A percentile compares a stretch with the other conserved stretches of the same genome.
Evolutionary conservation across 371 early-diverging fungal species (phyloP).

Genomic region (Mortierella sp.): DNA sequence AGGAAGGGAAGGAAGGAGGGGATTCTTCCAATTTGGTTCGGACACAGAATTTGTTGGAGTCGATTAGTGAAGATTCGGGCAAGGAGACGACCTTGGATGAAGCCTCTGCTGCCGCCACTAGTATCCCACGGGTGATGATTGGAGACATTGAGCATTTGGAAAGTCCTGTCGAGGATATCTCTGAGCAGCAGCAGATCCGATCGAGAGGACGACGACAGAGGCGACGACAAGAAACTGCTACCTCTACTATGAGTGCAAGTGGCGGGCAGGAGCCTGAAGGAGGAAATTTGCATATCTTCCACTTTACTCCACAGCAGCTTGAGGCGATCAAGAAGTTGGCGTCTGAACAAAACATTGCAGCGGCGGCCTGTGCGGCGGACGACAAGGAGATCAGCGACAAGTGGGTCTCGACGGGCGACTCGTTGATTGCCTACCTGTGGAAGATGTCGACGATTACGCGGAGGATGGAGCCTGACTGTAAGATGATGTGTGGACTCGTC

Average conservation of each 20-base stretch:
- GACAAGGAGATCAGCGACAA: constrained; percentile 58
- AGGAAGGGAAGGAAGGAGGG: constrained; percentile 20
- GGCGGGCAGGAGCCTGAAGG: constrained; percentile 21
- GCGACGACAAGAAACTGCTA: not conserved
- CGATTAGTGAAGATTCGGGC: constrained; percentile 4
- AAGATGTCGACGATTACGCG: constrained; percentile 55
- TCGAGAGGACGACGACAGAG: constrained; percentile 4
- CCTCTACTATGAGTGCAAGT: not conserved
- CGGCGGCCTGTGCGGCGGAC: constrained; percentile 56
- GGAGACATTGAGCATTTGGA: constrained; percentile 21
- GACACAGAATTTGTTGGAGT: constrained; percentile 20
- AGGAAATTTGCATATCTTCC: constrained; percentile 29
- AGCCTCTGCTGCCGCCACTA: not conserved
- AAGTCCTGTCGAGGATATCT: constrained; percentile 9
- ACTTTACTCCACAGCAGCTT: constrained; percentile 38
- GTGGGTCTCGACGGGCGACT: constrained; percentile 57
- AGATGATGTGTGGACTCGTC: constrained; percentile 52
- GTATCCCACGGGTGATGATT: constrained; percentile 16
- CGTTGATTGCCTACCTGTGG: constrained; percentile 53
- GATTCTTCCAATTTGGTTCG: constrained; percentile 6
- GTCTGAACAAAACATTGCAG: constrained; percentile 55
- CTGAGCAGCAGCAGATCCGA: not conserved
- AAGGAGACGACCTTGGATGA: not conserved
- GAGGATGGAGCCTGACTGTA: constrained; percentile 55
- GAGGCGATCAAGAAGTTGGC: constrained; percentile 54